Conservation (phyloP, 2,329 filamentous ascomycete species). For the Diaporthe sp. region DNA sequence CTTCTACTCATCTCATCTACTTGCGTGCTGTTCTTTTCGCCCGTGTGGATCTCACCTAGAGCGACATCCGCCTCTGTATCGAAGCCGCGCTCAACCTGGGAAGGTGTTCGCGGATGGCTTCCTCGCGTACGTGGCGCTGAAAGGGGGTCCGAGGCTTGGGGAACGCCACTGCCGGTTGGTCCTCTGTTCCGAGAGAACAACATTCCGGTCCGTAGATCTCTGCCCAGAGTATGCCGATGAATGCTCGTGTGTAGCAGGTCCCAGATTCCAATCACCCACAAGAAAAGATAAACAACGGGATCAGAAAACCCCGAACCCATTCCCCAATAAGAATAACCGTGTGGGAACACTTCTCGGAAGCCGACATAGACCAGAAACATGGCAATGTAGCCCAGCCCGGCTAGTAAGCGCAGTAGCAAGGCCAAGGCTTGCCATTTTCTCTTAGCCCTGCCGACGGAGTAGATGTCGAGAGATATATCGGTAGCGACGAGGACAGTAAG, state of each 20-base stretch:
- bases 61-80: not conserved
- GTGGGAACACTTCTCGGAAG: constrained; percentile 53
- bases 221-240: constrained; percentile 30
- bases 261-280: constrained; percentile 51
- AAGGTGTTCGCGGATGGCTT: constrained; percentile 6
- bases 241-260: constrained; percentile 33
- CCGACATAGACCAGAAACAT: constrained; percentile 54
- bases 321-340: constrained; percentile 54
- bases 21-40: not conserved
- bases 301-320: constrained; percentile 48
- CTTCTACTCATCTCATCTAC: not conserved
- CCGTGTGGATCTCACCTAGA: constrained; percentile 7
- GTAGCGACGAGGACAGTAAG: constrained; percentile 50
- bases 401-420: constrained; percentile 49
- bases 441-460: constrained; percentile 50
- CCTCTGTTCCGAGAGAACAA: not conserved
- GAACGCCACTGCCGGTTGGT: not conserved
- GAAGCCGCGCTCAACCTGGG: not conserved
- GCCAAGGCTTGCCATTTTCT: constrained; percentile 50
- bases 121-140: not conserved
- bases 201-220: not conserved
- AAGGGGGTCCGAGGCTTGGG: not conserved
- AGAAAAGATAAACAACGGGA: constrained; percentile 52
- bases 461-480: constrained; percentile 54
- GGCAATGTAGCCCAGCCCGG: constrained; percentile 52